Evolutionary conservation across 768 basidiomycete genomes (phyloP), one percentile per base, ranked within the genome.

Genomic region (Coprinopsis sp.): DNA sequence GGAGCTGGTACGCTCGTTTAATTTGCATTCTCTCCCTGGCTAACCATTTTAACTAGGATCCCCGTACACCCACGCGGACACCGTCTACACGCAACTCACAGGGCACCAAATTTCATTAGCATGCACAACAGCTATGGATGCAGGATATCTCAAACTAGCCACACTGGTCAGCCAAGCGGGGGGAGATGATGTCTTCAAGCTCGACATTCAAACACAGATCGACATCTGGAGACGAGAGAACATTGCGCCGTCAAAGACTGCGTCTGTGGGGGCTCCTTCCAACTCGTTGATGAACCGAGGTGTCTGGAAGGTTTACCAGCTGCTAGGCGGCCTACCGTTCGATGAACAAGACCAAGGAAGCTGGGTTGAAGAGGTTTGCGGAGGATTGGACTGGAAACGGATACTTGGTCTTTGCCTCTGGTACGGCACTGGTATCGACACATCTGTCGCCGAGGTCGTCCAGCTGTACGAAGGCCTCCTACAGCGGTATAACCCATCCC

Each of bases 301-400:
- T 47, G 80, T 90, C 29, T 78, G 87, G 56, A 87, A 81, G 58
- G 68, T 95, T 18, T 95, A 95, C 58, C 84, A 87, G 11, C 65
- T 97, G 8, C 74, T 98, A 10, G 82, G 84, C 18, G 96, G 96
- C 7, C 51, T 67, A 25, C 47, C 47, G n/a, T 33, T 27, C 27
- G 74, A 87, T 36, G 73, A 81, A 49, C 75, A 78, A 50, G 62
- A 80, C 5, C 70, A 84, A 8, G 72, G 77, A 34, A 50, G 76
- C n/a, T 52, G 57, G 6, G 61, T 52, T 13, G 64, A 62, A 21
- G 58, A 79, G 46, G 70, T 96, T 4, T 71, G 81, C 14, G 69
- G 82, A 43, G 87, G 80, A 0, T 64, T 97, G 44, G 94, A 96
- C 60, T 99, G 96, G 96, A 94, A 92, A 62, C 81, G 92, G 16